Percentiles rank a stretch among this genome's conserved stretches.
These are phyloP conservation scores for Choiromyces venosus DNA, from an alignment of 495 filamentous ascomycete genomes.

Conservation along the genomic window DNA sequence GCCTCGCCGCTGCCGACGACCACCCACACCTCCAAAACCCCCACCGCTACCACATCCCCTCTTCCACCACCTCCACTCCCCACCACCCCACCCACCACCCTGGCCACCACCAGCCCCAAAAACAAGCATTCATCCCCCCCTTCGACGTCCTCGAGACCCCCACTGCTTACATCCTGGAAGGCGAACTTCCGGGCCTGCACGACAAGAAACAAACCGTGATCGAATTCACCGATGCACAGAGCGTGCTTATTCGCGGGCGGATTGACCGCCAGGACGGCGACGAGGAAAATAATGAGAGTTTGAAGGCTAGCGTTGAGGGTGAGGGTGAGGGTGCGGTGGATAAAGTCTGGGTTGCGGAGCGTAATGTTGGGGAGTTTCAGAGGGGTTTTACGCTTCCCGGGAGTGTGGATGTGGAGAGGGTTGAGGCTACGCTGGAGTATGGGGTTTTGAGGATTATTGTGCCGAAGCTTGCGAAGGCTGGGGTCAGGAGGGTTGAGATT, in stretches of 20 bases:
- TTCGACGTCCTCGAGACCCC: constrained; percentile 74
- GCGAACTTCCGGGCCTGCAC: constrained; percentile 73
- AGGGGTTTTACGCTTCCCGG: constrained; percentile 71
- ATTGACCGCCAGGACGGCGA: constrained; percentile 55
- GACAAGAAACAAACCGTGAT: constrained; percentile 71
- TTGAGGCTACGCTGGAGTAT: constrained; percentile 69
- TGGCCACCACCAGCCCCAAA: neutral
- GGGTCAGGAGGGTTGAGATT: constrained; percentile 54
- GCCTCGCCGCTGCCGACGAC: constrained; percentile 5
- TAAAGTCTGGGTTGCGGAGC: constrained; percentile 67
- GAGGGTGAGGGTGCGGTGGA: constrained; percentile 38
- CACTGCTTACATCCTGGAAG: constrained; percentile 70
- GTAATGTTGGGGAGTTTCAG: constrained; percentile 71
- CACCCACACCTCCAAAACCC: constrained; percentile 9
- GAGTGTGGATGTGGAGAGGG: constrained; percentile 68
- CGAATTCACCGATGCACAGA: constrained; percentile 76
- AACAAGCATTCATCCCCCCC: constrained; percentile 56
- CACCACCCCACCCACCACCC: neutral
- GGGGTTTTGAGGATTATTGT: constrained; percentile 67
- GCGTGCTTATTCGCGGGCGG: constrained; percentile 65
- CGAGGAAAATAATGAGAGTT: constrained; percentile 37
- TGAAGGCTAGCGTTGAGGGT: constrained; percentile 40
- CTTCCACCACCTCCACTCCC: too few species aligned
- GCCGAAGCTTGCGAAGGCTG: constrained; percentile 62
- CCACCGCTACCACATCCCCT: neutral